A percentile compares a stretch with the other conserved stretches of the same genome.
Conservation (phyloP, 2,329 filamentous ascomycete species). For the Alternaria sp. region DNA sequence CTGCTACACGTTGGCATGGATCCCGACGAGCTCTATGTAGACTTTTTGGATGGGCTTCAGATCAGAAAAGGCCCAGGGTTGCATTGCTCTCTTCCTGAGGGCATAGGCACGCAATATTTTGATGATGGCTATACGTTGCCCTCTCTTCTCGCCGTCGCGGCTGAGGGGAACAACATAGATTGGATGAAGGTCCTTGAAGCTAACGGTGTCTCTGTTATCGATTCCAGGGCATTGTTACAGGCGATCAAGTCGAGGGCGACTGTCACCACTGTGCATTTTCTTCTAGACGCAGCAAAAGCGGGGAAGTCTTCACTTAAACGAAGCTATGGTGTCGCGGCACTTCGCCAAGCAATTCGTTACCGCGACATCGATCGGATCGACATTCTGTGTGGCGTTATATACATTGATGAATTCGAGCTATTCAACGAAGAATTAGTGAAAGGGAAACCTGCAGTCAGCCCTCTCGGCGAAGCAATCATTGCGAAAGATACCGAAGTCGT, state of each 20-base stretch:
- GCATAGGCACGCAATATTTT: background rate
- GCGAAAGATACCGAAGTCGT: background rate
- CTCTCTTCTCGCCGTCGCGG: background rate
- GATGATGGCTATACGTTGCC: background rate
- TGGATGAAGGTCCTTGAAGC: background rate
- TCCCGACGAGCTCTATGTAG: background rate
- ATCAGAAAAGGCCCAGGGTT: background rate
- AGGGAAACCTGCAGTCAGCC: background rate
- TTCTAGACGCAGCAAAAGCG: background rate
- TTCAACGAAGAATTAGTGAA: background rate
- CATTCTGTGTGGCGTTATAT: background rate
- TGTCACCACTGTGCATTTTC: background rate
- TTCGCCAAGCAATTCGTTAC: background rate
- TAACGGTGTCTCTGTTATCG: background rate
- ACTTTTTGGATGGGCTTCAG: no score
- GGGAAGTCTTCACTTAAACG: background rate
- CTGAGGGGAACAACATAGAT: background rate
- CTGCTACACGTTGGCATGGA: background rate
- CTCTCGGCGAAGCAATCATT: background rate
- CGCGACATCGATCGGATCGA: background rate
- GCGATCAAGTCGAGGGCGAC: background rate
- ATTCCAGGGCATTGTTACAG: background rate
- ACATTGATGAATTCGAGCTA: background rate
- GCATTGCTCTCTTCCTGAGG: background rate
- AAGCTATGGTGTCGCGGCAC: background rate